Percentiles rank a stretch among this genome's conserved stretches.
Evolutionary conservation across 352 stramenopile species (phyloP).

Genomic region (Pythium brachiatum): DNA sequence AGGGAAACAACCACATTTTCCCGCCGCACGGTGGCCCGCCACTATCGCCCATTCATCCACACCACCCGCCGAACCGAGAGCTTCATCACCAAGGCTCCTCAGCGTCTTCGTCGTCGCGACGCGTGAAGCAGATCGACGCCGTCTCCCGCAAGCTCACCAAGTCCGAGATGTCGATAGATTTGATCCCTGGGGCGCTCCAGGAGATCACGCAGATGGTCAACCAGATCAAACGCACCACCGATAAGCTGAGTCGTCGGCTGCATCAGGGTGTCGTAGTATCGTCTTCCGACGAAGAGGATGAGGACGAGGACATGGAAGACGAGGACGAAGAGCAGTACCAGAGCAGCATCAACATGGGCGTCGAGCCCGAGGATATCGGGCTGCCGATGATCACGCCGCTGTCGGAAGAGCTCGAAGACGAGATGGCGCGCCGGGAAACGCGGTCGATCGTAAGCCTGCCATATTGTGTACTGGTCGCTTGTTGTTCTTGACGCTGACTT

Average conservation of each 20-base stretch:
- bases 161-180: conserved; percentile 44
- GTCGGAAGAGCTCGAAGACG: conserved; percentile 59
- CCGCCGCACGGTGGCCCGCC: neutral
- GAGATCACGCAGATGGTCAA: conserved; percentile 71
- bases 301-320: conserved; percentile 44
- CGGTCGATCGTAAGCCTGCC: conserved; percentile 22
- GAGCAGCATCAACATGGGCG: conserved; percentile 24
- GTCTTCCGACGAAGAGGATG: conserved; percentile 11
- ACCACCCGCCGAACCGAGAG: neutral
- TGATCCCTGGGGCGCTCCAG: conserved; percentile 53
- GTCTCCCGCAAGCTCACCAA: conserved; percentile 59
- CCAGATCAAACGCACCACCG: conserved; percentile 67
- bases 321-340: conserved; percentile 33
- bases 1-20: conserved; percentile 4
- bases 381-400: conserved; percentile 34
- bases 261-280: conserved; percentile 16
- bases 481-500: neutral
- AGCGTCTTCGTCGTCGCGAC: neutral
- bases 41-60: neutral
- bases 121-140: conserved; percentile 32
- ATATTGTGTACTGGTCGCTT: neutral
- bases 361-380: conserved; percentile 20
- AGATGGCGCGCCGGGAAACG: conserved; percentile 57
- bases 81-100: neutral
- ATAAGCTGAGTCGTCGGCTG: conserved; percentile 48